Evolutionary conservation across 2,329 filamentous ascomycete species (phyloP), one percentile per base, ranked within the genome.

Genomic region (Cladophialophora immunda): DNA sequence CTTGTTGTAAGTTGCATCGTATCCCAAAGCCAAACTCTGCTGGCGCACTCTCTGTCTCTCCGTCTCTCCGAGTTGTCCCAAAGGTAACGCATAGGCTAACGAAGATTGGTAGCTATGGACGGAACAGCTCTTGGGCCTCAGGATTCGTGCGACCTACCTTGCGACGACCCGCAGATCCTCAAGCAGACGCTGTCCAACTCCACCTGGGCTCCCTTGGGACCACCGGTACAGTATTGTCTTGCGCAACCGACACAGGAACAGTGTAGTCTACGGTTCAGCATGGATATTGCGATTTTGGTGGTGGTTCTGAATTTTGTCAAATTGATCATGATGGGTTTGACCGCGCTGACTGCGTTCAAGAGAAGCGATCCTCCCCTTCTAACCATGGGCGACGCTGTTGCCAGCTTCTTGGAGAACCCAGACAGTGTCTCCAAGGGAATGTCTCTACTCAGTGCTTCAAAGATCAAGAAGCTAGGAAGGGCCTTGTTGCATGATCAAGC

Each of bases 241-340:
- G 53, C 53, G 13, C 22, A 56, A 27, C 53, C 53, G 53, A 32
- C 53, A n/a, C 27, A 56, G 27, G 22, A 56, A 19, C 53, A 56
- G 30, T 56, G 53, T 27, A 56, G 30, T 56, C 53, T 56, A 13
- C 27, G 30, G 53, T 56, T 56, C 27, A 56, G 53, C 53, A 34
- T 56, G 29, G 53, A 30, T 15, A 56, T 56, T 30, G 53, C 53
- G 25, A 56, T 56, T 13, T 13, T 34, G 9, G 53, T 56, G 8
- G 53, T 56, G 13, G 30, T 56, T 17, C 22, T 56, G 53, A 56
- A 56, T n/a, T 56, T 56, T 22, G 53, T 56, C 25, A 56, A 56
- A 34, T 22, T 56, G 53, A 9, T 19, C 53, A 34, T 30, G 27
- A 56, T 56, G 29, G 4, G 1, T 11, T 30, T 34, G 27, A 56